phyloP scores from a whole-genome alignment of 805 yeast genomes.

The Lipomyces orientalis region DNA sequence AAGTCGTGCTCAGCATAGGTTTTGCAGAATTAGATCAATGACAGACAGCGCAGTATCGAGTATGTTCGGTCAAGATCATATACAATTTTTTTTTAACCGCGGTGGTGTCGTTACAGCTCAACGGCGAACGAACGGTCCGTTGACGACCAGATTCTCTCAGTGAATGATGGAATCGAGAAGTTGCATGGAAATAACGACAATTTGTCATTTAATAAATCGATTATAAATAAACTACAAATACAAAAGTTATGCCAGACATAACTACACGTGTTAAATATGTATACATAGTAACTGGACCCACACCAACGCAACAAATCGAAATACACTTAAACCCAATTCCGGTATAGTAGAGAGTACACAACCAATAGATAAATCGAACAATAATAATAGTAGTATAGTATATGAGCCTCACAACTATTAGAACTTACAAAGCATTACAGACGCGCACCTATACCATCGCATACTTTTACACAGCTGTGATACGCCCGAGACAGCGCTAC shows the following conservation, averaged over 20 bases:
- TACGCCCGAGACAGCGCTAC: background rate
- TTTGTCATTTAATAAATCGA: constrained; percentile 1
- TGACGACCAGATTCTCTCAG: too few species aligned
- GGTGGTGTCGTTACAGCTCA: too few species aligned
- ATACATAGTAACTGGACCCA: background rate
- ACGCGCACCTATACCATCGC: background rate
- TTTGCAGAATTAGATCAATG: too few species aligned
- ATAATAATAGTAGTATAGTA: background rate
- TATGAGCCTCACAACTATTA: constrained; percentile 5
- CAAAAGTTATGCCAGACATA: constrained; percentile 5
- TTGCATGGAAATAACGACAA: background rate
- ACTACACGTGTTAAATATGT: constrained; percentile 9
- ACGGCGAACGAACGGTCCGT: too few species aligned
- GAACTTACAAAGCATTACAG: constrained; percentile 11
- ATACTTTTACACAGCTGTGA: constrained; percentile 9
- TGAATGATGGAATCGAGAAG: too few species aligned
- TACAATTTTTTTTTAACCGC: too few species aligned
- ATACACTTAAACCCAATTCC: constrained; percentile 12
- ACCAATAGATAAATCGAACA: constrained; percentile 13
- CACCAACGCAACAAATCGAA: constrained; percentile 1
- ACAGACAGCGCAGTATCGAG: too few species aligned
- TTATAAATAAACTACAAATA: constrained; percentile 8
- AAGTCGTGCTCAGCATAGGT: too few species aligned
- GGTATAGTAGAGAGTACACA: constrained; percentile 13
- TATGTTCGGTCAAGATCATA: too few species aligned